These are phyloP conservation scores for Rhododendron ferrugineum DNA, from an alignment of 148 eudicot genomes.

Conservation along the genomic window DNA sequence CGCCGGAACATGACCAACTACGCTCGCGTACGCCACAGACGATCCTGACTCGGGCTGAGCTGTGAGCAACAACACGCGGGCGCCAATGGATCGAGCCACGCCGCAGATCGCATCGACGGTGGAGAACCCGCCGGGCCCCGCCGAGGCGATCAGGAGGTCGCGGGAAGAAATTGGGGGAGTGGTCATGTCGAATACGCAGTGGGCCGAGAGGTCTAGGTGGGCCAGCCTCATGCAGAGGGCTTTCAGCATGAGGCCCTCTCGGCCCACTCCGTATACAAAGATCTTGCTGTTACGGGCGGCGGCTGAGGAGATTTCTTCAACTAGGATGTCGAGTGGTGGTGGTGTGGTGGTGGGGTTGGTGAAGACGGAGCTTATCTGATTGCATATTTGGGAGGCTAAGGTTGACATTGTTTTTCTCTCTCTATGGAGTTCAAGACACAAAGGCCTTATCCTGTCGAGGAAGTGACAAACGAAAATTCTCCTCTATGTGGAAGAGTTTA, in stretches of 20 bases:
- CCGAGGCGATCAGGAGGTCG: constrained; percentile 81
- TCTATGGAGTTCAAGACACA: not conserved
- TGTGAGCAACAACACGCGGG: constrained; percentile 62
- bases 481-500: too few species aligned
- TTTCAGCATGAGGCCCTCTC: constrained; percentile 84
- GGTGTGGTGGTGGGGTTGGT: constrained; percentile 43
- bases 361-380: constrained; percentile 63
- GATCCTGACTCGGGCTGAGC: constrained; percentile 62
- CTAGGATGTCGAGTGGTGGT: constrained; percentile 43
- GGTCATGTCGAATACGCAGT: constrained; percentile 88
- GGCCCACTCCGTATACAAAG: constrained; percentile 90
- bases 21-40: constrained; percentile 42
- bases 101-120: constrained; percentile 76
- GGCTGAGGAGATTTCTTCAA: constrained; percentile 42
- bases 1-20: constrained; percentile 65
- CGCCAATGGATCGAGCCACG: constrained; percentile 56
- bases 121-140: constrained; percentile 87
- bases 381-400: constrained; percentile 69
- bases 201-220: constrained; percentile 69
- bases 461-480: too few species aligned
- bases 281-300: constrained; percentile 36
- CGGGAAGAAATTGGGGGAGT: constrained; percentile 65
- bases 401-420: constrained; percentile 17
- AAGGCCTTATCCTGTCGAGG: too few species aligned
- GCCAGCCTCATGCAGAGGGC: constrained; percentile 76